Evolutionary conservation across 1,284 basidiomycete genomes (phyloP).

Genomic region (Clitocybe nebularis): DNA sequence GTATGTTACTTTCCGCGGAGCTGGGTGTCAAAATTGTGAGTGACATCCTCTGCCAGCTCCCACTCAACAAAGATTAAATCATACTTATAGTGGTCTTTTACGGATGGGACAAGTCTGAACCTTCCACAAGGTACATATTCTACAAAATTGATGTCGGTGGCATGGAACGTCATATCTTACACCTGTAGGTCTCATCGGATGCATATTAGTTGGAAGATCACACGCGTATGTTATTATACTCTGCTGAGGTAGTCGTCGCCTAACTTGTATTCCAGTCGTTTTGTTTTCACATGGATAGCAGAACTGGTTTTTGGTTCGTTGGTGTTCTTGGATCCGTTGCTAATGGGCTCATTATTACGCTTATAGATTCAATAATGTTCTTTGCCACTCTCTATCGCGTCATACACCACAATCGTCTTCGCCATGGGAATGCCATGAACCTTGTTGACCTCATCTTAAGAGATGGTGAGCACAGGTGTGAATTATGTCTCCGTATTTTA

Average conservation of each 20-base stretch:
- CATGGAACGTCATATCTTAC: too few relatives aligned
- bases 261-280: constrained; percentile 22
- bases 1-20: constrained; percentile 20
- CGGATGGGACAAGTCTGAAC: constrained; percentile 26
- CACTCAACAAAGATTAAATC: not conserved
- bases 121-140: constrained; percentile 25
- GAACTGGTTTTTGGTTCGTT: constrained; percentile 29
- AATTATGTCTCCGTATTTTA: not conserved
- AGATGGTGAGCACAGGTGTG: constrained; percentile 23
- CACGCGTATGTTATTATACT: constrained; percentile 17
- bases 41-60: not conserved
- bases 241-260: too few relatives aligned
- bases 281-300: constrained; percentile 31
- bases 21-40: constrained; percentile 29
- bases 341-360: not conserved
- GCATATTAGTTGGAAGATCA: constrained; percentile 27
- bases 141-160: not conserved
- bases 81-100: constrained; percentile 29
- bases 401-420: constrained; percentile 16
- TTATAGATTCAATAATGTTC: constrained; percentile 28
- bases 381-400: constrained; percentile 27
- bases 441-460: constrained; percentile 26
- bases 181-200: constrained; percentile 28
- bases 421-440: constrained; percentile 14
- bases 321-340: constrained; percentile 22